Evolutionary conservation across 1,139 yeast genomes (phyloP), one percentile per base, ranked within the genome.

Genomic region (Debaryomyces coudertii): DNA sequence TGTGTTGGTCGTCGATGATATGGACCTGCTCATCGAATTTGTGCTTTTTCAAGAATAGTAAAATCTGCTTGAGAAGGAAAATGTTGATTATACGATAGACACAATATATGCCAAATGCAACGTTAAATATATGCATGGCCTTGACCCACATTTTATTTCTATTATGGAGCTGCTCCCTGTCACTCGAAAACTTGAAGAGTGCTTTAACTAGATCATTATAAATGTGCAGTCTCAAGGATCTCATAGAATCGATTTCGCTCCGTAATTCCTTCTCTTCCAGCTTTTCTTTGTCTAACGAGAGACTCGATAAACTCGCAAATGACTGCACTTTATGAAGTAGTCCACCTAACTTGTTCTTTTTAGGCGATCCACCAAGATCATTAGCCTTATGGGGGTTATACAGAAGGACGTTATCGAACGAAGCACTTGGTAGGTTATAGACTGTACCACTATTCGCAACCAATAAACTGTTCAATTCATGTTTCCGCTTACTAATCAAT

Each of bases 51-150:
- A 23, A 27, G 11, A 23, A 25, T 16, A 30, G 37, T 23, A 53
- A 54, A 2, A 82, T 80, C 24, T 79, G 54, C 39, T 71, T 70
- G 23, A 78, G 47, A 2, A 74, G 42, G 30, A 76, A 52, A 34
- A 77, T 81, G 55, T 75, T 80, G 40, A 79, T 43, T 6, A 85
- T 71, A 43, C 90, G 70, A 65, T 86, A 87, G 33, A 83, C 56
- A 65, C 93, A 86, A 66, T 86, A 87, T 7, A 76, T 46, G 9
- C 87, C 77, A 58, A 86, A 82, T 5, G 61, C 58, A 41, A 55
- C 44, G 47, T 66, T 63, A 29, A 62, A 47, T 15, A 53, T 42
- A 11, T 49, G 47, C 6, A 48, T 29, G 1, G 51, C 25, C 12
- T 41, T 37, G 20, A 15, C 36, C 36, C 18, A 42, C 12, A 37